Percentiles rank a stretch among this genome's conserved stretches.
phyloP scores from a whole-genome alignment of 352 stramenopile genomes.

The Globisporangium spiculum region DNA sequence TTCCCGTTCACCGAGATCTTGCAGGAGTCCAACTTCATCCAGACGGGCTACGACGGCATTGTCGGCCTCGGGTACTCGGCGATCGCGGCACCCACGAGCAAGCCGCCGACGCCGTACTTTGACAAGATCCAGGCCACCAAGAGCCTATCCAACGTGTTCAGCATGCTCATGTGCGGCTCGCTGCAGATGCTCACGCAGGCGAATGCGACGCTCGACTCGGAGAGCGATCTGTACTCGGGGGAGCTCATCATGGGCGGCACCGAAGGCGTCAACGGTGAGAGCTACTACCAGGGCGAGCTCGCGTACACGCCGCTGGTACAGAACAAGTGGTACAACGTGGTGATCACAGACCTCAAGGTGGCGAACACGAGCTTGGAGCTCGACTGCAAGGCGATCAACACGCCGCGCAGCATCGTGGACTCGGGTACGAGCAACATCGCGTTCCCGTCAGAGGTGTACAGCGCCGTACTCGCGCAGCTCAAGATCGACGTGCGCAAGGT shows the following conservation, averaged over 20 bases:
- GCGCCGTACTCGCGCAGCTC: constrained; percentile 48
- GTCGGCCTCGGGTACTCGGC: constrained; percentile 58
- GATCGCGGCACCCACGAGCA: constrained; percentile 53
- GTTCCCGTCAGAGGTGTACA: constrained; percentile 68
- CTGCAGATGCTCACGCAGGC: constrained; percentile 56
- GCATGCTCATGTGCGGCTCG: constrained; percentile 71
- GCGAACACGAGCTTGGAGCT: constrained; percentile 40
- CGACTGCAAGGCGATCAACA: constrained; percentile 67
- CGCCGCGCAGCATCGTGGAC: constrained; percentile 69
- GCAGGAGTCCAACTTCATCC: constrained; percentile 62
- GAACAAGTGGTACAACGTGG: constrained; percentile 74
- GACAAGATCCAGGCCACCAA: constrained; percentile 39
- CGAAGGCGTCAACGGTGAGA: constrained; percentile 38
- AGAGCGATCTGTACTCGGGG: constrained; percentile 47
- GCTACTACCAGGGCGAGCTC: constrained; percentile 58
- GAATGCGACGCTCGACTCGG: constrained; percentile 31
- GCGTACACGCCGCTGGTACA: constrained; percentile 77
- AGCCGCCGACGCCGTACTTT: constrained; percentile 58
- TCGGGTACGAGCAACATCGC: constrained; percentile 81
- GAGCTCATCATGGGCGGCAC: constrained; percentile 63
- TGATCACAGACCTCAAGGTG: constrained; percentile 69
- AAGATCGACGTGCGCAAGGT: constrained; percentile 51
- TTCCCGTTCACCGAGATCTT: constrained; percentile 66
- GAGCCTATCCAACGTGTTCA: constrained; percentile 56
- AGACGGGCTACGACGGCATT: constrained; percentile 72